These are phyloP conservation scores for Elaeis oleifera DNA, from an alignment of 202 grass and related monocot species.

Conservation along the genomic window DNA sequence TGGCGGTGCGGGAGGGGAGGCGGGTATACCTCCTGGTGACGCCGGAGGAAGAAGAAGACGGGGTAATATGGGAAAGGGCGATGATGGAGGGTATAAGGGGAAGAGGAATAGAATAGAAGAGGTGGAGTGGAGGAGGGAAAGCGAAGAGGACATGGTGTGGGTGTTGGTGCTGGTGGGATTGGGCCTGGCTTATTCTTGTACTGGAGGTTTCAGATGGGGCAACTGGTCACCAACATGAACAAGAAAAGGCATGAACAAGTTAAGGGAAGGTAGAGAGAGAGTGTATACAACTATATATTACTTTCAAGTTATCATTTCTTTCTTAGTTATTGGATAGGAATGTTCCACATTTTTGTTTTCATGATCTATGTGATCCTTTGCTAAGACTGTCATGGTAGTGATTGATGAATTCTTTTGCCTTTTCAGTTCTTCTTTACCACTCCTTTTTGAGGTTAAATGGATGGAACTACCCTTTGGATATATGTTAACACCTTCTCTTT, in stretches of 20 bases:
- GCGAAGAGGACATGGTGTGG: conserved; percentile 49
- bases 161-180: conserved; percentile 34
- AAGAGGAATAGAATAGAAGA: conserved; percentile 48
- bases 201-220: conserved; percentile 78
- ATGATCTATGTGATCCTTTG: too few relatives aligned
- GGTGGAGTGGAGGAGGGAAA: conserved; percentile 46
- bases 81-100: background rate
- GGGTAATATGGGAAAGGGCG: too few relatives aligned
- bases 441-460: too few relatives aligned
- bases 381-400: too few relatives aligned
- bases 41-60: conserved; percentile 9
- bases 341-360: too few relatives aligned
- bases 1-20: conserved; percentile 31
- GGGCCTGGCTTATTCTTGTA: conserved; percentile 48
- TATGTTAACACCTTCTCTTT: too few relatives aligned
- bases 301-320: too few relatives aligned
- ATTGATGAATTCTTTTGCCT: too few relatives aligned
- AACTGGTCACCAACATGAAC: conserved; percentile 62
- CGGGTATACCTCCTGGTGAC: conserved; percentile 41
- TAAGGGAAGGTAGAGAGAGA: background rate
- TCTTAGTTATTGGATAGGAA: background rate
- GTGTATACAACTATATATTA: too few relatives aligned
- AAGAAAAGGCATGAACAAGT: conserved; percentile 55
- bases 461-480: too few relatives aligned
- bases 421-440: too few relatives aligned